phyloP scores from a whole-genome alignment of 345 rosid genomes.

The Salix arbutifolia region DNA sequence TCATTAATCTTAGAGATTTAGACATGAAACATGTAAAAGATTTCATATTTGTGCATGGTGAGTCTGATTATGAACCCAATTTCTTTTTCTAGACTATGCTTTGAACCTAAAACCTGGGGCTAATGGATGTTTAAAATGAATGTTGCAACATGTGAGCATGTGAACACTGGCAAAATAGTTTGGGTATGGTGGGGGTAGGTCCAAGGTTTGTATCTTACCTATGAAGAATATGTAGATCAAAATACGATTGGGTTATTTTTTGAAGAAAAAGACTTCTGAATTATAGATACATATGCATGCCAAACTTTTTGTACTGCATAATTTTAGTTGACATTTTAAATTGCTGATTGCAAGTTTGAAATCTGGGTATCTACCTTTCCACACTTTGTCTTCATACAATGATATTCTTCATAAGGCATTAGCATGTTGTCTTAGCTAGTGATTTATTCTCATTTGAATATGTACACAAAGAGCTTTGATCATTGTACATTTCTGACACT shows the following conservation, averaged over 20 bases:
- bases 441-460: background rate
- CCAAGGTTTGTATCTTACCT: background rate
- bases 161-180: background rate
- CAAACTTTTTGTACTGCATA: too few species aligned
- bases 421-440: background rate
- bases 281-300: too few species aligned
- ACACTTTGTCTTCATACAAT: background rate
- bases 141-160: background rate
- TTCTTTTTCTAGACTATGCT: background rate
- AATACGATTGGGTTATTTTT: too few species aligned
- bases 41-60: conserved; percentile 89
- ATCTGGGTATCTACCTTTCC: too few species aligned
- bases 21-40: conserved; percentile 90
- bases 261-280: too few species aligned
- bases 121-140: background rate
- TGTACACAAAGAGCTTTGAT: background rate
- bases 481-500: background rate
- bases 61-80: conserved; percentile 19
- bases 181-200: background rate
- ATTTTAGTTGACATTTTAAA: too few species aligned
- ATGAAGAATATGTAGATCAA: background rate
- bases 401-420: background rate
- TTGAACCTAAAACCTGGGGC: background rate
- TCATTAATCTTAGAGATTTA: conserved; percentile 79
- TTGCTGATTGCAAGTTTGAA: too few species aligned